Conservation (phyloP, 805 yeast species). For the Cyberlindnera nakhonratchasimensis region DNA sequence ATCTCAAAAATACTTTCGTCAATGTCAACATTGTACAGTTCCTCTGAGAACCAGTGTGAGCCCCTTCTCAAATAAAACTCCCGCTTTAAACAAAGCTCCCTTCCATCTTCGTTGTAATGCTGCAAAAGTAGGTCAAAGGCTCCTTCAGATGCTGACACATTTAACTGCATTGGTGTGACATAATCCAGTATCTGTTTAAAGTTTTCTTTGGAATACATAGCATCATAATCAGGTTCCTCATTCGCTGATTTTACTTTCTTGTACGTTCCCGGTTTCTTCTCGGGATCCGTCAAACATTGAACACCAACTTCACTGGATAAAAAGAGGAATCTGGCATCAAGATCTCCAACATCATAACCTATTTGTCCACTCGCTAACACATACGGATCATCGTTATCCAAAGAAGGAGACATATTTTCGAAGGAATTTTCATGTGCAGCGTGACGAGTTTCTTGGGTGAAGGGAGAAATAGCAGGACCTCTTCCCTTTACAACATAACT, state of each 20-base stretch:
- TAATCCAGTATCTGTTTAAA: too few relatives aligned
- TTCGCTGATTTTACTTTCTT: too few relatives aligned
- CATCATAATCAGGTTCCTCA: too few relatives aligned
- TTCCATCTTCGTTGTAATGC: neutral
- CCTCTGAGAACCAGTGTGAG: constrained; percentile 6
- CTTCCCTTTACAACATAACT: too few relatives aligned
- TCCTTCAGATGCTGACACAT: neutral
- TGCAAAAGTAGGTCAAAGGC: neutral
- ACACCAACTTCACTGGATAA: neutral
- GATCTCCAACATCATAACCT: neutral
- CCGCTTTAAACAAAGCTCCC: neutral
- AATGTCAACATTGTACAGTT: constrained; percentile 3
- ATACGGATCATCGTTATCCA: neutral
- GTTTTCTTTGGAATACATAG: too few relatives aligned
- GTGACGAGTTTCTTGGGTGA: too few relatives aligned
- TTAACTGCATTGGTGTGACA: neutral
- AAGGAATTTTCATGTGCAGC: too few relatives aligned
- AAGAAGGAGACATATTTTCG: too few relatives aligned
- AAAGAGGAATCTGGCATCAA: neutral
- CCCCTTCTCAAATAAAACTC: constrained; percentile 4
- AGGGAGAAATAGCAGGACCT: too few relatives aligned
- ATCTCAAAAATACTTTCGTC: neutral
- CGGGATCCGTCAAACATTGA: neutral
- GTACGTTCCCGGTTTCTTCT: too few relatives aligned
- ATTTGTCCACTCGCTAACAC: too few relatives aligned